phyloP scores from a whole-genome alignment of 2,329 filamentous ascomycete genomes.

The Botrytis porri region DNA sequence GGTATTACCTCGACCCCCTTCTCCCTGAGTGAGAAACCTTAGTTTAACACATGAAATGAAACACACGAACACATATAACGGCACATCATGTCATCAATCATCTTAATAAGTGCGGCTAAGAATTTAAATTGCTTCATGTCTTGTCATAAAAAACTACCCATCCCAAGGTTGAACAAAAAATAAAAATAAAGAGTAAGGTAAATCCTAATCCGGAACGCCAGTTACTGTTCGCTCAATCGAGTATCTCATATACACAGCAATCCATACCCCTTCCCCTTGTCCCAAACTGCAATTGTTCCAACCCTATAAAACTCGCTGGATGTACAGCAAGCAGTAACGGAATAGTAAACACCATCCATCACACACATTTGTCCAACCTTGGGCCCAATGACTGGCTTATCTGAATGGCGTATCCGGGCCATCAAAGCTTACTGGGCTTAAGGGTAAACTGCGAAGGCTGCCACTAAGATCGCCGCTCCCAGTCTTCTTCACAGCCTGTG shows the following conservation, averaged over 20 bases:
- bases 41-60: background rate
- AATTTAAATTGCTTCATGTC: constrained; percentile 13
- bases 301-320: constrained; percentile 27
- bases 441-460: constrained; percentile 52
- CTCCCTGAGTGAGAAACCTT: background rate
- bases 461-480: constrained; percentile 73
- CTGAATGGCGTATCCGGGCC: constrained; percentile 33
- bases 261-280: constrained; percentile 21
- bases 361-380: constrained; percentile 3
- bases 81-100: background rate
- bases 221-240: constrained; percentile 20
- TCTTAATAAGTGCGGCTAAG: background rate
- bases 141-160: constrained; percentile 9
- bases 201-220: constrained; percentile 10
- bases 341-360: constrained; percentile 7
- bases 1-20: background rate
- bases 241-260: constrained; percentile 22
- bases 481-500: constrained; percentile 80
- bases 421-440: constrained; percentile 53
- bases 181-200: background rate
- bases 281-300: constrained; percentile 21
- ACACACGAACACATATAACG: background rate
- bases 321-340: constrained; percentile 32
- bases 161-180: background rate
- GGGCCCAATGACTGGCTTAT: constrained; percentile 22